Conservation (phyloP, 192 early-diverging fungal species). For the Geosiphon pyriformis region DNA sequence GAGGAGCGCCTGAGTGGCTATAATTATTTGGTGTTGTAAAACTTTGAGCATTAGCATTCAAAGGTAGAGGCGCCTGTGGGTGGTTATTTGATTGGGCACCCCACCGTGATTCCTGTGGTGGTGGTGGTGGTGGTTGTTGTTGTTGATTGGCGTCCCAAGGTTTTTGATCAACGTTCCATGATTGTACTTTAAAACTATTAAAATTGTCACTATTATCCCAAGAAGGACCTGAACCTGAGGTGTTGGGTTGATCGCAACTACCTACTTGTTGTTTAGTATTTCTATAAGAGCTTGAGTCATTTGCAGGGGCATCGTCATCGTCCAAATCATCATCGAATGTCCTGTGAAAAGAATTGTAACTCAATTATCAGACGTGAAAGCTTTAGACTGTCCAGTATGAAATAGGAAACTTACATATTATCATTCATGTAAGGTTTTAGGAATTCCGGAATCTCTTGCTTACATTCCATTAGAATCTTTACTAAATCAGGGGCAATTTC, state of each 20-base stretch:
- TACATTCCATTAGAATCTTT: conserved; percentile 48
- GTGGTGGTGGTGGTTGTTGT: neutral
- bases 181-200: neutral
- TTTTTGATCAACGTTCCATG: no score
- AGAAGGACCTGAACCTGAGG: no score
- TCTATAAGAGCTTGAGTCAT: neutral
- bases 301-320: neutral
- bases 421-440: conserved; percentile 29
- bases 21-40: no score
- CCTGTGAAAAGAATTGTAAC: no score
- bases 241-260: no score
- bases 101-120: neutral
- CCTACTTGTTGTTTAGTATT: neutral
- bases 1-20: neutral
- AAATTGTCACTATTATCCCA: neutral
- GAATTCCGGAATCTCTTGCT: conserved; percentile 57
- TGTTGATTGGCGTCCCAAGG: neutral
- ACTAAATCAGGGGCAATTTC: conserved; percentile 41
- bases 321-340: neutral
- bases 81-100: neutral
- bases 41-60: no score
- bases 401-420: conserved; percentile 35
- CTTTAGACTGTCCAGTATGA: no score
- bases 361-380: no score
- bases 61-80: neutral